A percentile compares a stretch with the other conserved stretches of the same genome.
Conservation (phyloP, 148 eudicot species). For the Polygonum maritimum region DNA sequence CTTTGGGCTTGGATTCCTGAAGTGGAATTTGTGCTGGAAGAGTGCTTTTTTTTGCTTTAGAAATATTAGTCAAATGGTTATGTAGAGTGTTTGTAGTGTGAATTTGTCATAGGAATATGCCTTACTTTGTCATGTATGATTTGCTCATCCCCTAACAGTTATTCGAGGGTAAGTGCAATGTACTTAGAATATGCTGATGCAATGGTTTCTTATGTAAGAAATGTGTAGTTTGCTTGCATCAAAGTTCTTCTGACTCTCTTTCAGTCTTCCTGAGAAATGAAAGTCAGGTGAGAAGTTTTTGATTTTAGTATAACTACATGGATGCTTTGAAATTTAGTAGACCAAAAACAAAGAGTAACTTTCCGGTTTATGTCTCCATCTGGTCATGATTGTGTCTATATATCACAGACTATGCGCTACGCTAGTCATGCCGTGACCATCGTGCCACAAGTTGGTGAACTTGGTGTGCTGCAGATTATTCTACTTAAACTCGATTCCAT, state of each 20-base stretch:
- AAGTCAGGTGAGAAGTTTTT: not conserved
- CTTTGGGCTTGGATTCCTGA: not conserved
- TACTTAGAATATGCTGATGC: not conserved
- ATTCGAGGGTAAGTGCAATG: not conserved
- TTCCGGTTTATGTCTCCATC: not conserved
- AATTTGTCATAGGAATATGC: not conserved
- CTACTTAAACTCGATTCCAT: not conserved
- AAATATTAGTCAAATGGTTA: not conserved
- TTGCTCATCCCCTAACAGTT: not conserved
- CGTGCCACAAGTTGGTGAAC: not conserved
- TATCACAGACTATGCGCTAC: not conserved
- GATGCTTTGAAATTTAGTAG: not conserved
- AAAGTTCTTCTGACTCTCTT: not conserved
- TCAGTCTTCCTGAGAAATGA: constrained; percentile 1
- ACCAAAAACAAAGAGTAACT: not conserved
- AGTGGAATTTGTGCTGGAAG: not conserved
- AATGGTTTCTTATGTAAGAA: not conserved
- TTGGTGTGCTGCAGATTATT: not conserved
- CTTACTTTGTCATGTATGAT: not conserved
- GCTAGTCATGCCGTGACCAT: not conserved
- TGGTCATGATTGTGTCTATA: not conserved
- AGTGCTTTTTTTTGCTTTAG: not conserved
- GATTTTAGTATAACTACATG: not conserved
- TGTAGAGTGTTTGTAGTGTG: not conserved
- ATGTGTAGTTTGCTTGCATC: not conserved